Evolutionary conservation across 805 yeast species (phyloP), one percentile per base, ranked within the genome.

Genomic region (Saccharomycopsis amapae): DNA sequence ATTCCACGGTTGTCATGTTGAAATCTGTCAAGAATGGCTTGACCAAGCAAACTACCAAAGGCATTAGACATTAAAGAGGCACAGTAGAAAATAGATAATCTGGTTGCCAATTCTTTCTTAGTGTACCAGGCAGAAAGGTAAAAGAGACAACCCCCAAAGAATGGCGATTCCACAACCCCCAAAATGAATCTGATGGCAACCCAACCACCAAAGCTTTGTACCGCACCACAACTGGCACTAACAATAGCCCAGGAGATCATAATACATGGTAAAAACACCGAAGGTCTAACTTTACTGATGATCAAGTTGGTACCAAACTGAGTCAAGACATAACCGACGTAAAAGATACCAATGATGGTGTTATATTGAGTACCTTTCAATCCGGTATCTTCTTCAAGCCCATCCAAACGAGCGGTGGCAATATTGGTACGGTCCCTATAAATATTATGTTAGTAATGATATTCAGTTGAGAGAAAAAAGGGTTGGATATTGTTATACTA

Each of bases 51-150:
- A 13, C 82, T 81, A 43, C 79, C 77, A 56, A 77, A 73, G 1
- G 77, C 76, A 37, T 76, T 71, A 7, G 79, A 71, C 32, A 76
- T 56, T 46, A 76, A 72, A 10, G 81, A 73, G 20, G 76, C 70
- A 28, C 72, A 64, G 55, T 74, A 74, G 37, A 76, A 67, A 45
- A 68, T 65, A 3, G 76, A 68, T 50, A 71, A 62, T 37, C 80
- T 61, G 24, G 65, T 59, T 1, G 75, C 75, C 49, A 71, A 65
- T 53, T 75, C 79, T 40, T 65, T 62, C 48, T 72, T 64, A 40
- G 72, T 67, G 52, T 73, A 74, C 38, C 71, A 64, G 46, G 71
- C 40, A 19, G 46, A 40, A 5, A 45, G 22, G 7, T 40, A 28
- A 26, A 28, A 45, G 17, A 45, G 19, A 1, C 79, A 79, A 40